phyloP scores from a whole-genome alignment of 1,284 basidiomycete species.

The Taiwanofungus camphoratus region DNA sequence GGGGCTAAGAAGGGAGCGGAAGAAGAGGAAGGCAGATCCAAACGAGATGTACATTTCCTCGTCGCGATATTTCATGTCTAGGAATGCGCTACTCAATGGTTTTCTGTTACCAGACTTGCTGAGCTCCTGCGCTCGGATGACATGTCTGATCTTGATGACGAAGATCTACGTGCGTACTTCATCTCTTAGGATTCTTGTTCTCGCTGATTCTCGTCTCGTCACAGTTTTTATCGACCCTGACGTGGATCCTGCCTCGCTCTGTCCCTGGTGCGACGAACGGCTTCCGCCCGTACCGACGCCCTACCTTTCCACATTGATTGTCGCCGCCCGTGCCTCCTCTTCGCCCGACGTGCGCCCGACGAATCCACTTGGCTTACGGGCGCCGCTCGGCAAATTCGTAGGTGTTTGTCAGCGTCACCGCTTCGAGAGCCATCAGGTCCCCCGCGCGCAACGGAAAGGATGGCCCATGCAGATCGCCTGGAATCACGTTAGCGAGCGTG shows the following conservation, averaged over 20 bases:
- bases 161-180: slow-evolving; percentile 15
- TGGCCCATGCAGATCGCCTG: slow-evolving; percentile 76
- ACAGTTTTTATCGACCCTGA: slow-evolving; percentile 38
- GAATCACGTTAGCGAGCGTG: slow-evolving; percentile 42
- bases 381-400: slow-evolving; percentile 55
- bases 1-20: slow-evolving; percentile 21
- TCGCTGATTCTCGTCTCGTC: slow-evolving; percentile 14
- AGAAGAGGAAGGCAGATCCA: slow-evolving; percentile 29
- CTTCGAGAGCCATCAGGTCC: slow-evolving; percentile 66
- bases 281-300: slow-evolving; percentile 61
- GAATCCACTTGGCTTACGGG: slow-evolving; percentile 65
- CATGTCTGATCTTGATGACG: slow-evolving; percentile 19
- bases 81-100: slow-evolving; percentile 3
- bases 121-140: slow-evolving; percentile 21
- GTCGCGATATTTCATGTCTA: slow-evolving; percentile 3
- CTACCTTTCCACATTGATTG: slow-evolving; percentile 49
- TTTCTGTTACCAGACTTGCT: slow-evolving; percentile 7
- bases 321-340: slow-evolving; percentile 45
- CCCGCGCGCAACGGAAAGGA: slow-evolving; percentile 57
- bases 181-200: background rate
- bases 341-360: slow-evolving; percentile 53
- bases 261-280: slow-evolving; percentile 71
- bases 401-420: slow-evolving; percentile 69
- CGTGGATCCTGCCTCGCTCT: slow-evolving; percentile 59
- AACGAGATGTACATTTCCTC: slow-evolving; percentile 22